Evolutionary conservation across 257 asterid genomes (phyloP).

Genomic region (Primulina eburnea): DNA sequence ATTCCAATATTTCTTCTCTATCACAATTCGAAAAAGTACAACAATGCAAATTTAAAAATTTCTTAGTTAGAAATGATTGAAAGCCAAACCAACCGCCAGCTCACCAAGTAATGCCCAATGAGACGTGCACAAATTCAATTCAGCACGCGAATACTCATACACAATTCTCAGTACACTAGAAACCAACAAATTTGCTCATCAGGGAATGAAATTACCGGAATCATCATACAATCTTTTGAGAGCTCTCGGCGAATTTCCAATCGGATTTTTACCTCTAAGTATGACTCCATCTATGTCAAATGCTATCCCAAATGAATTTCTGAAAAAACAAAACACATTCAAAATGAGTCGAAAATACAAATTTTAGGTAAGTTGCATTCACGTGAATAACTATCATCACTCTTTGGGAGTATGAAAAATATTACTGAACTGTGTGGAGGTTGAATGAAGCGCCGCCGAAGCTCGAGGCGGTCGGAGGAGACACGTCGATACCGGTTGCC

Average conservation of each 20-base stretch:
- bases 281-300: conserved; percentile 66
- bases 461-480: conserved; percentile 34
- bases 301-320: conserved; percentile 54
- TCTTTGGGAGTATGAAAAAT: background rate
- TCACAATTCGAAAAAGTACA: background rate
- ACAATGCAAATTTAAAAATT: background rate
- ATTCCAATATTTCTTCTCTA: background rate
- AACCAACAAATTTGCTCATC: background rate
- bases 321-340: conserved; percentile 22
- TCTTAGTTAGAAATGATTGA: background rate
- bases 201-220: conserved; percentile 33
- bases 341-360: background rate
- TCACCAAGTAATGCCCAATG: background rate
- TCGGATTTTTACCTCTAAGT: conserved; percentile 51
- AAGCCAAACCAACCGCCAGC: background rate
- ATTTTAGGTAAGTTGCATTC: background rate
- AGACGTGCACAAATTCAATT: background rate
- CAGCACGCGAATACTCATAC: background rate
- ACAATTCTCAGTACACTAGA: background rate
- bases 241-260: conserved; percentile 54
- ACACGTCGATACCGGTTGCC: conserved; percentile 26
- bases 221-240: conserved; percentile 46
- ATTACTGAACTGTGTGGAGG: conserved; percentile 26
- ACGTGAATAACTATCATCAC: background rate
- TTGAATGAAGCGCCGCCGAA: conserved; percentile 25